Evolutionary conservation across 169 alveolate genomes (phyloP), one percentile per base, ranked within the genome.

Genomic region (Neospora caninum): DNA sequence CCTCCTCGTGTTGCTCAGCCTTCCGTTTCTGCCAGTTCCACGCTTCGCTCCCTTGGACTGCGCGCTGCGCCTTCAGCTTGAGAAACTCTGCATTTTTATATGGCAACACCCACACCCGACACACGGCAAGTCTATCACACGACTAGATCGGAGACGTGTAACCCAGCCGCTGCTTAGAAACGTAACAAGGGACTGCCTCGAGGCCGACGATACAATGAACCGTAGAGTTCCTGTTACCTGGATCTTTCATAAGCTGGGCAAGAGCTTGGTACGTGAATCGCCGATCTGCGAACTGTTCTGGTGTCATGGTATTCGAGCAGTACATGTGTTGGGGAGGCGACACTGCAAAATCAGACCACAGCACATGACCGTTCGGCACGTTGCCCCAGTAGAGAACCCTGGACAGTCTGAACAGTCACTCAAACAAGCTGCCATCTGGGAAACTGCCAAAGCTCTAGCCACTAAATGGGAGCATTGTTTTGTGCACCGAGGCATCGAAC

Each of bases 21-120:
- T 10, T 78, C 70, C 93, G 93, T 67, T 45, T 29, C 88, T 89
- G 93, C 93, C 93, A 89, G 45, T 89, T 89, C 93, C 93, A 89
- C 43, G 93, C 93, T 54, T 67, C 93, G 49, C 88, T 67, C 70
- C 93, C 93, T 54, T 67, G 88, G 42, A 70, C 43, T 13, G 93
- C 86, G 38, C 93, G 87, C 73, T 41, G 64, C 45, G 88, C 93
- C 88, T 89, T 67, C 88, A 89, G 69, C 31, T 45, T 78, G 54
- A 38, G 93, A 36, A 41, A 89, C 36, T 89, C 93, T 89, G 93
- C 9, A 31, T 34, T 25, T 41, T 29, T 6, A 22, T n/a, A 41
- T 6, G 25, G 89, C 73, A 22, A 16, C 25, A 27, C 73, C 25
- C 73, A 64, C 7, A 13, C 73, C 34, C 4, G n/a, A 64, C 7